Percentiles rank a stretch among this genome's conserved stretches.
Evolutionary conservation across 1,139 yeast genomes (phyloP).

Genomic region (Suhomyces coccinellae): DNA sequence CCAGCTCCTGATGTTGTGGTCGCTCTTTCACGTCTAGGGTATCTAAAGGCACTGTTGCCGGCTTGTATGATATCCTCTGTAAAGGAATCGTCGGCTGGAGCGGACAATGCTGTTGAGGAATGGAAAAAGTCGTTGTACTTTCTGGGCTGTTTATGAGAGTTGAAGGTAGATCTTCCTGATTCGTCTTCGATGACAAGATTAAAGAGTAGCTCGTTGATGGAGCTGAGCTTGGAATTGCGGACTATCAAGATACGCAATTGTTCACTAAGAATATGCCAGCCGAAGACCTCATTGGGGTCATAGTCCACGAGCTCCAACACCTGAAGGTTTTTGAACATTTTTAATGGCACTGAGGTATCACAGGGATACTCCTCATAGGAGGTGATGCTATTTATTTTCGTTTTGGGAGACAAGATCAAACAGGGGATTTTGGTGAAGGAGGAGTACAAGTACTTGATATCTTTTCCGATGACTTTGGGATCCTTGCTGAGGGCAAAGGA

Average conservation of each 20-base stretch:
- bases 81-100: conserved; percentile 11
- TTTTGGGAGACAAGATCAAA: conserved; percentile 57
- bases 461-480: conserved; percentile 46
- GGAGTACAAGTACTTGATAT: conserved; percentile 59
- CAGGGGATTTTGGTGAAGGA: conserved; percentile 69
- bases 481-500: conserved; percentile 39
- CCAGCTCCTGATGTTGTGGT: conserved; percentile 29
- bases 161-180: conserved; percentile 43
- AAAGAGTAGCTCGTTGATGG: conserved; percentile 51
- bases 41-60: conserved; percentile 26
- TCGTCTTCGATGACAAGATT: conserved; percentile 59
- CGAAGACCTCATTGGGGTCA: conserved; percentile 65
- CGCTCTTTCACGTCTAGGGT: conserved; percentile 30
- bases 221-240: conserved; percentile 50
- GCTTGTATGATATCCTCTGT: conserved; percentile 8
- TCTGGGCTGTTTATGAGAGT: conserved; percentile 25
- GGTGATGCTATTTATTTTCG: conserved; percentile 54
- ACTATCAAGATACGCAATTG: conserved; percentile 56
- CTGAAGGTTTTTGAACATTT: conserved; percentile 59
- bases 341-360: conserved; percentile 65
- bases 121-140: conserved; percentile 15
- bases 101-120: conserved; percentile 9
- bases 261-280: conserved; percentile 62
- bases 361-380: conserved; percentile 73
- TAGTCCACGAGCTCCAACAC: conserved; percentile 60